Percentiles rank a stretch among this genome's conserved stretches.
Conservation (phyloP, 2,329 filamentous ascomycete species). For the Trichophyton mentagrophytes region DNA sequence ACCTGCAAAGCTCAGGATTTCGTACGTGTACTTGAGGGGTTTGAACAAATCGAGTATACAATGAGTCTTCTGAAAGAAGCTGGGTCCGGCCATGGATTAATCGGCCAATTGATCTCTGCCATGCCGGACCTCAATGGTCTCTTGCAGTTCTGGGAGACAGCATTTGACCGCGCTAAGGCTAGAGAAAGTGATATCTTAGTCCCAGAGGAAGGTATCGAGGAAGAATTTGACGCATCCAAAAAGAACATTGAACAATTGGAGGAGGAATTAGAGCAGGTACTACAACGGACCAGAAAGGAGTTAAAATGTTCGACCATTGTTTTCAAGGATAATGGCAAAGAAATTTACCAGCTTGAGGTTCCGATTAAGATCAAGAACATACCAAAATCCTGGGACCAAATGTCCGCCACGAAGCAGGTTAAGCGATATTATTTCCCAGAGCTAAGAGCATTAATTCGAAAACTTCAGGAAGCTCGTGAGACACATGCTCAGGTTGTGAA, state of each 20-base stretch:
- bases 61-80: constrained; percentile 65
- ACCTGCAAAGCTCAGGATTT: constrained; percentile 88
- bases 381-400: constrained; percentile 81
- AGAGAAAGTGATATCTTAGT: constrained; percentile 70
- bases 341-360: constrained; percentile 90
- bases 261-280: constrained; percentile 54
- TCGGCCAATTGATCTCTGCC: constrained; percentile 65
- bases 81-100: constrained; percentile 64
- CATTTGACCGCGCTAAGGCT: constrained; percentile 73
- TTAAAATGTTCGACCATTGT: constrained; percentile 61
- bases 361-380: constrained; percentile 71
- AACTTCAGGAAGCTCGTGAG: constrained; percentile 87
- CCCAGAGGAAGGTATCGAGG: constrained; percentile 74
- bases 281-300: constrained; percentile 58
- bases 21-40: constrained; percentile 82
- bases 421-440: constrained; percentile 91
- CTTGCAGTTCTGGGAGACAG: constrained; percentile 75
- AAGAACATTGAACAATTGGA: constrained; percentile 65
- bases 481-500: constrained; percentile 83
- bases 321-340: constrained; percentile 81
- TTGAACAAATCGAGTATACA: constrained; percentile 94
- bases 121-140: constrained; percentile 75
- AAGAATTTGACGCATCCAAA: constrained; percentile 79
- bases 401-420: constrained; percentile 82
- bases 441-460: constrained; percentile 66